phyloP scores from a whole-genome alignment of 352 stramenopile genomes.

The Phytophthora litchii region DNA sequence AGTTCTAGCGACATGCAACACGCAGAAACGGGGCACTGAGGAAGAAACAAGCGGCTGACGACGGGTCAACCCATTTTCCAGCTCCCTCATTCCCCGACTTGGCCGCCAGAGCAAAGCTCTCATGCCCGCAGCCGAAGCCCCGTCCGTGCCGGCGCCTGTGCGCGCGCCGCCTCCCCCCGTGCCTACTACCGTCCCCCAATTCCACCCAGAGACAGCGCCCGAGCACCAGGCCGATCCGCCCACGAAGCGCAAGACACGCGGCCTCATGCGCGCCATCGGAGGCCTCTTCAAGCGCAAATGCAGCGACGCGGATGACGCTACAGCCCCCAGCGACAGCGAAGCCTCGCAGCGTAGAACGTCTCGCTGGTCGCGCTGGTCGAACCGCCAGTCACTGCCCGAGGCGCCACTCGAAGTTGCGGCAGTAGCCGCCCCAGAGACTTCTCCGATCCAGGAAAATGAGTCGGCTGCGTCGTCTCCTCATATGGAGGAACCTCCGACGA shows the following conservation, averaged over 20 bases:
- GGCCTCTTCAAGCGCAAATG: slow-evolving; percentile 52
- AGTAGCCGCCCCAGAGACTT: slow-evolving; percentile 5
- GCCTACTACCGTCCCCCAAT: slow-evolving; percentile 5
- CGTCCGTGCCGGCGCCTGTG: not conserved
- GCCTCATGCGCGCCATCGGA: slow-evolving; percentile 56
- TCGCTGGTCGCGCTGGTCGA: slow-evolving; percentile 36
- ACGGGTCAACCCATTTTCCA: slow-evolving; percentile 15
- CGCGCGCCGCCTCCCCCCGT: slow-evolving; percentile 22
- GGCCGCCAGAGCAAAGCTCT: slow-evolving; percentile 1
- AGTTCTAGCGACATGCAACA: slow-evolving; percentile 16
- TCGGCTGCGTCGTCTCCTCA: slow-evolving; percentile 13
- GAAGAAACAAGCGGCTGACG: slow-evolving; percentile 1
- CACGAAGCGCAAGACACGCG: slow-evolving; percentile 41
- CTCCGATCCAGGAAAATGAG: slow-evolving; percentile 27
- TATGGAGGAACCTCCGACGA: slow-evolving; percentile 17
- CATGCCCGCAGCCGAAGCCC: slow-evolving; percentile 16
- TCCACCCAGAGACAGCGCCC: slow-evolving; percentile 4
- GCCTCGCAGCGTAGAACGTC: slow-evolving; percentile 43
- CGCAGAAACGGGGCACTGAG: slow-evolving; percentile 1
- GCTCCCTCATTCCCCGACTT: slow-evolving; percentile 28
- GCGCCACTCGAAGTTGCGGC: slow-evolving; percentile 19
- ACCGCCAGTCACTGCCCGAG: slow-evolving; percentile 32
- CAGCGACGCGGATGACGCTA: slow-evolving; percentile 29
- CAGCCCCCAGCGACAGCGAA: slow-evolving; percentile 30
- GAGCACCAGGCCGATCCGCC: slow-evolving; percentile 9